Percentiles rank a stretch among this genome's conserved stretches.
phyloP scores from a whole-genome alignment of 1,284 basidiomycete genomes.

The Leccinum huronense region DNA sequence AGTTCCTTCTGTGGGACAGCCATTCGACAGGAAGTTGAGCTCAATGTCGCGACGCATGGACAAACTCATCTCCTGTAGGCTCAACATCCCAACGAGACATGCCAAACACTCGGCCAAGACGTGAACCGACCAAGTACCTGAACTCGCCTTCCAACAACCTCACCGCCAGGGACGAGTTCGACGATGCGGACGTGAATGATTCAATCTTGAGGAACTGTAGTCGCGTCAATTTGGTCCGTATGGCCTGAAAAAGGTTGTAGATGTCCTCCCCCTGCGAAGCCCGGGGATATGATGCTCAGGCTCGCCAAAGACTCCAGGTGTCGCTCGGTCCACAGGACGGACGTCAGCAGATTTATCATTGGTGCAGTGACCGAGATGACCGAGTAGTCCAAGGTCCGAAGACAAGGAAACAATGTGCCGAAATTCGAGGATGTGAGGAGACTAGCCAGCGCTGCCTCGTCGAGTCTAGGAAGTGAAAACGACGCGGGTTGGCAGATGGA shows the following conservation, averaged over 20 bases:
- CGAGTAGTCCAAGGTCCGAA: slow-evolving; percentile 28
- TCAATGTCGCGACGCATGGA: slow-evolving; percentile 24
- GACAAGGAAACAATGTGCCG: slow-evolving; percentile 28
- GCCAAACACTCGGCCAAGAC: slow-evolving; percentile 28
- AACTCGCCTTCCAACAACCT: slow-evolving; percentile 23
- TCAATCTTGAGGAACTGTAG: slow-evolving; percentile 26
- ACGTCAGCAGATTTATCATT: slow-evolving; percentile 22
- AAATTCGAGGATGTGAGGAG: slow-evolving; percentile 27
- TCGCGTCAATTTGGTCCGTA: slow-evolving; percentile 22
- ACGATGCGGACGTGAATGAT: slow-evolving; percentile 24
- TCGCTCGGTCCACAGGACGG: slow-evolving; percentile 23
- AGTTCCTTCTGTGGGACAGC: slow-evolving; percentile 6
- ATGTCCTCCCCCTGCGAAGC: slow-evolving; percentile 22
- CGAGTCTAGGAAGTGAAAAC: slow-evolving; percentile 24
- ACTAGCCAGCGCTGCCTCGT: slow-evolving; percentile 23
- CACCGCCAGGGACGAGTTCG: slow-evolving; percentile 18
- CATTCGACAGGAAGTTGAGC: slow-evolving; percentile 18
- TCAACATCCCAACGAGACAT: slow-evolving; percentile 22
- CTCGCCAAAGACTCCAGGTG: slow-evolving; percentile 23
- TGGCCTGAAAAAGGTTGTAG: slow-evolving; percentile 25
- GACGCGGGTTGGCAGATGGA: slow-evolving; percentile 27
- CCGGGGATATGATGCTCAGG: slow-evolving; percentile 28
- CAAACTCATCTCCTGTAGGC: slow-evolving; percentile 26
- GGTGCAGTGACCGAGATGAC: slow-evolving; percentile 26
- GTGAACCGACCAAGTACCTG: slow-evolving; percentile 23